Evolutionary conservation across 176 grass and related monocot genomes (phyloP), one percentile per base, ranked within the genome.

Genomic region (Musa schizocarpa): DNA sequence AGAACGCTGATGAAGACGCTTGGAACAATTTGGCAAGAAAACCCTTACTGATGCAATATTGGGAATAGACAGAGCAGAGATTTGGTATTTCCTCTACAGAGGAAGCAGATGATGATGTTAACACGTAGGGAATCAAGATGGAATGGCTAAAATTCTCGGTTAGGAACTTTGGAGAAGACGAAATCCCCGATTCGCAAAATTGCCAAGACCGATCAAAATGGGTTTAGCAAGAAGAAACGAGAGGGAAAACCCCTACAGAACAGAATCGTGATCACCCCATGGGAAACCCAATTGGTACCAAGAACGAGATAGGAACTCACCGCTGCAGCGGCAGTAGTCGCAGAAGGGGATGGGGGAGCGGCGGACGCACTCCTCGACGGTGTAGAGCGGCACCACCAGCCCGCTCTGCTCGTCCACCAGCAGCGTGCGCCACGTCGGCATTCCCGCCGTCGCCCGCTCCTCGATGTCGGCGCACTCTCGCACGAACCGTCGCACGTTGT

Each of bases 321-420:
- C 90, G 25, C 81, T 74, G 76, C 87, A 87, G 69, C 90, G 87
- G 82, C 90, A 92, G 53, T 81, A 56, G 74, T 65, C 73, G 84
- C 90, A 92, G 77, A 92, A 81, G 73, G 90, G 87, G 9, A 53
- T 61, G 21, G 79, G 53, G 0, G 84, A 92, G 17, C 74, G 65
- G 11, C 77, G 53, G 26, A 73, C 82, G 79, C 76, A 72, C 77
- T 89, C 87, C 80, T 89, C 90, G 79, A 92, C 87, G 79, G 82
- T 85, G 70, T 87, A 65, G 82, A 92, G 79, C 73, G 84, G 90
- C 21, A 85, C 65, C 11, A 83, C 14, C 52, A 69, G 76, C 34
- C 84, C 77, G 65, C 68, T 76, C 22, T 73, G 82, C 73, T 92
- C 84, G 57, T 92, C 87, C 26, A 85, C 81, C 73, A 92, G 90